Conservation (phyloP, 495 filamentous ascomycete genomes). For the Penicillium canariense region DNA sequence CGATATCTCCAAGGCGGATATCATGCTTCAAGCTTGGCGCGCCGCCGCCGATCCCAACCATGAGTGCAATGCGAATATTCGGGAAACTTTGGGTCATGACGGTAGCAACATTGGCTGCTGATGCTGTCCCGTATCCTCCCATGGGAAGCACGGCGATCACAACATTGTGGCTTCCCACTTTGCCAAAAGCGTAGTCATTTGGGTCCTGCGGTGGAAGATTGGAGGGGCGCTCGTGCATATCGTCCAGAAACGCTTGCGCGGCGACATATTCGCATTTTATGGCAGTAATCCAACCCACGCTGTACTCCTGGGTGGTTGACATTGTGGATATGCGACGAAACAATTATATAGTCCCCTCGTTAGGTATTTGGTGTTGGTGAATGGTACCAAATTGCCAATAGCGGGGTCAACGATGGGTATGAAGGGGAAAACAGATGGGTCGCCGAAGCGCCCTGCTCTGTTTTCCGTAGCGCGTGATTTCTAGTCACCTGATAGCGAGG, state of each 20-base stretch:
- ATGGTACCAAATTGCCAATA: no score
- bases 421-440: no score
- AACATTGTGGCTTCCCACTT: conserved; percentile 33
- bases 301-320: no score
- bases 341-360: no score
- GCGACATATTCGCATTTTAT: conserved; percentile 3
- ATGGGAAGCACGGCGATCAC: conserved; percentile 31
- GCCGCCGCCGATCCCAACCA: conserved; percentile 31
- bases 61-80: conserved; percentile 30
- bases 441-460: no score
- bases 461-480: no score
- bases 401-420: no score
- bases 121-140: conserved; percentile 16
- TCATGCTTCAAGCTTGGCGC: conserved; percentile 25
- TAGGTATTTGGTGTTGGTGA: no score
- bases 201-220: conserved; percentile 17
- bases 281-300: conserved; percentile 8
- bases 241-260: conserved; percentile 2
- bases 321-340: no score
- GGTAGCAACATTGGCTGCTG: conserved; percentile 8
- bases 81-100: conserved; percentile 36
- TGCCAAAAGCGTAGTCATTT: conserved; percentile 36
- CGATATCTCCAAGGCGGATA: conserved; percentile 38
- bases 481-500: no score
- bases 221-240: background rate